phyloP scores from a whole-genome alignment of 2,329 filamentous ascomycete genomes.

The Epichloe typhina region DNA sequence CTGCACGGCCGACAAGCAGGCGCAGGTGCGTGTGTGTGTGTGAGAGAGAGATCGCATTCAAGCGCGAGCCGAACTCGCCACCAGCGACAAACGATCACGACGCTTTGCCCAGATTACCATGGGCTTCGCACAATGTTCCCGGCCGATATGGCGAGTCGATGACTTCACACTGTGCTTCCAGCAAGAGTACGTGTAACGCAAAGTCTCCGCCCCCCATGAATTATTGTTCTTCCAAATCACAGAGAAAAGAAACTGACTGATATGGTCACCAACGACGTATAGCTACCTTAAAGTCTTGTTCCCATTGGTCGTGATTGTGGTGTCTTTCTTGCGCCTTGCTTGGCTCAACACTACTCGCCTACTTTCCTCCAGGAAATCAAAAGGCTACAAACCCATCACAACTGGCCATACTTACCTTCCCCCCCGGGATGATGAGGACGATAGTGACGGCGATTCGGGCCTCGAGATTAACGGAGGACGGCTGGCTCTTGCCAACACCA shows the following conservation, averaged over 20 bases:
- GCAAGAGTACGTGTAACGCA: constrained; percentile 44
- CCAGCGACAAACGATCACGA: constrained; percentile 6
- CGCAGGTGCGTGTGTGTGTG: constrained; percentile 1
- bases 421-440: constrained; percentile 32
- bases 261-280: background rate
- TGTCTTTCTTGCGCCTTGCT: constrained; percentile 57
- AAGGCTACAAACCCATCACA: constrained; percentile 43
- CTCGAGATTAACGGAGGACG: constrained; percentile 45
- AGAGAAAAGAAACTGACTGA: background rate
- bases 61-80: background rate
- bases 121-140: constrained; percentile 40
- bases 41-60: background rate
- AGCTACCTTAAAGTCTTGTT: constrained; percentile 53
- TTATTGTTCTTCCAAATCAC: background rate
- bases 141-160: constrained; percentile 49
- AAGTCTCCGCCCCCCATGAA: background rate
- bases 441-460: constrained; percentile 46
- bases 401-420: constrained; percentile 38
- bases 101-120: constrained; percentile 14
- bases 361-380: constrained; percentile 33
- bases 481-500: constrained; percentile 44
- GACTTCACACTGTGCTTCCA: constrained; percentile 52
- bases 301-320: constrained; percentile 55
- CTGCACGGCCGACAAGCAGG: constrained; percentile 1
- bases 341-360: constrained; percentile 42